Evolutionary conservation across 176 grass and related monocot species (phyloP).

Genomic region (Aegilops bicornis): DNA sequence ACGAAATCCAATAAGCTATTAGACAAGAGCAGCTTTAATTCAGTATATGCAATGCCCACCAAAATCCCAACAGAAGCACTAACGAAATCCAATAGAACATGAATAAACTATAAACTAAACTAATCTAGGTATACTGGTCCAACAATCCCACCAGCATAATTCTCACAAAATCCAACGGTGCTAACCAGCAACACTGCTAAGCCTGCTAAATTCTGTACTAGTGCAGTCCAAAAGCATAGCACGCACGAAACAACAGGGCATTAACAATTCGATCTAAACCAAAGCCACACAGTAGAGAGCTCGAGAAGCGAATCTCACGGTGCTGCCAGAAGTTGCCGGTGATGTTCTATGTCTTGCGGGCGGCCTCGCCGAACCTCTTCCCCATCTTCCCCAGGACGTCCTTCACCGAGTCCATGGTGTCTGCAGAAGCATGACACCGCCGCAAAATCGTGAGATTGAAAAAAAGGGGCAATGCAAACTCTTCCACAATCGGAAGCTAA

Average conservation of each 20-base stretch:
- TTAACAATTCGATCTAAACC: not conserved
- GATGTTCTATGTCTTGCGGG: conserved; percentile 84
- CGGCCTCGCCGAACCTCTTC: conserved; percentile 80
- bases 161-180: not conserved
- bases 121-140: not conserved
- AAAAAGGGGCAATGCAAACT: not conserved
- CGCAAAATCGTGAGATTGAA: not conserved
- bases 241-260: not conserved
- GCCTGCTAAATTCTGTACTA: not conserved
- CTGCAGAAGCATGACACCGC: conserved; percentile 13
- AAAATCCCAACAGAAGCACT: not conserved
- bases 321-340: conserved; percentile 96
- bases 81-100: not conserved
- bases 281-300: not conserved
- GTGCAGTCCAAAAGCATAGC: not conserved
- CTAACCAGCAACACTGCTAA: not conserved
- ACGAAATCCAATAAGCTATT: too few relatives aligned
- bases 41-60: not conserved
- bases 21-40: not conserved
- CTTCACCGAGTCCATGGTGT: conserved; percentile 78
- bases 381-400: conserved; percentile 85
- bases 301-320: conserved; percentile 44
- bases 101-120: not conserved
- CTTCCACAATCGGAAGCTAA: not conserved
- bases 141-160: not conserved